Percentiles rank a stretch among this genome's conserved stretches.
These are phyloP conservation scores for Ormosia semicastrata DNA, from an alignment of 306 rosid genomes.

Conservation along the genomic window DNA sequence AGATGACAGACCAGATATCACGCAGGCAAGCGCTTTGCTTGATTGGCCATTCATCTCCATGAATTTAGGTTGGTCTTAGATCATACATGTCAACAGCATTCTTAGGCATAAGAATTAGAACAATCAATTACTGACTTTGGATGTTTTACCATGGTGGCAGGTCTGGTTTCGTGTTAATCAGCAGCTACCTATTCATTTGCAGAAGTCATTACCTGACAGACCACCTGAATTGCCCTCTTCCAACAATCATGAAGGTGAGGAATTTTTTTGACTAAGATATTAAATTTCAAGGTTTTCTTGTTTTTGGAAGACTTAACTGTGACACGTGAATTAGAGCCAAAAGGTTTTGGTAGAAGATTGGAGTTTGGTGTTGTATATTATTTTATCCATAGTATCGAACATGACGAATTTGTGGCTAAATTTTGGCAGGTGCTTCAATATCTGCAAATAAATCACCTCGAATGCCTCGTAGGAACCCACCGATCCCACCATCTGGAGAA, in stretches of 20 bases:
- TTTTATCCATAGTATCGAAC: background rate
- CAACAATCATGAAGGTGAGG: conserved; percentile 64
- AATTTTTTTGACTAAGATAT: background rate
- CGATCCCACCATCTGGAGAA: conserved; percentile 66
- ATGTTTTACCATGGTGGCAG: conserved; percentile 46
- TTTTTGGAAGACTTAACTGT: background rate
- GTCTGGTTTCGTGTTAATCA: conserved; percentile 97
- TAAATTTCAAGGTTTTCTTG: background rate
- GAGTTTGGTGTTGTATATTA: background rate
- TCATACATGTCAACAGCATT: conserved; percentile 57
- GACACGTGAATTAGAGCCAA: background rate
- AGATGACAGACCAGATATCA: conserved; percentile 98
- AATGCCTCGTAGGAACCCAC: conserved; percentile 75
- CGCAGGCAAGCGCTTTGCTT: conserved; percentile 99
- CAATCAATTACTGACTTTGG: conserved; percentile 41
- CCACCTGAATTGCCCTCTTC: conserved; percentile 60
- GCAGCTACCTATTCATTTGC: conserved; percentile 73
- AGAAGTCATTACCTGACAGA: conserved; percentile 84
- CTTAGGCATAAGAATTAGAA: conserved; percentile 51
- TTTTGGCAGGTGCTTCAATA: conserved; percentile 57
- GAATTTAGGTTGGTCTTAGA: conserved; percentile 99
- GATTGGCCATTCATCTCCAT: conserved; percentile 99
- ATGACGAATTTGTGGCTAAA: conserved; percentile 7
- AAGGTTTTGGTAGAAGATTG: background rate
- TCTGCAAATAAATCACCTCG: conserved; percentile 51